Evolutionary conservation across 2,329 filamentous ascomycete species (phyloP), one percentile per base, ranked within the genome.

Genomic region (Diaporthe vaccinii): DNA sequence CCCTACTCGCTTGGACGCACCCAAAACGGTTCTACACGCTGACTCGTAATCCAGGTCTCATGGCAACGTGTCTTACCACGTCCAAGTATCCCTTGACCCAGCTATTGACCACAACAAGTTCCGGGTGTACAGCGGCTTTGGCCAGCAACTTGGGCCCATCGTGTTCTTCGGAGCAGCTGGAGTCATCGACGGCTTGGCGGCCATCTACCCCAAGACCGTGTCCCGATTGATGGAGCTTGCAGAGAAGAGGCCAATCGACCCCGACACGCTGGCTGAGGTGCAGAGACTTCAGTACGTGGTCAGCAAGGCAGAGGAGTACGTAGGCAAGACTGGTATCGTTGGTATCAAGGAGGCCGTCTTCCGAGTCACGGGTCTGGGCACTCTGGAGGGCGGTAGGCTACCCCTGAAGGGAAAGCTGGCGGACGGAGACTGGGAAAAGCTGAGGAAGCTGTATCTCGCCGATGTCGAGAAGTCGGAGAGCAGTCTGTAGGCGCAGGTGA

Each of bases 171-270:
- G 91, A 62, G 90, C 90, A 22, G 91, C 89, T 9, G 92, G 91
- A 22, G 91, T 91, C 34, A 93, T 93, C 75, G 92, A 93, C 76
- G 92, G 91, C 22, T 85, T 93, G 31, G 91, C 91, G 2, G 91
- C 89, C 17, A 89, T 92, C 80, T 93, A 90, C 80, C 92, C 92
- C 22, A 90, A 90, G 80, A 89, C 90, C 0, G 88, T 93, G 1
- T 88, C 91, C 22, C 83, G 86, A 20, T 84, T 93, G 4, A 92
- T 90, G 83, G 83, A 86, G 25, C 83, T 92, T 14, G 80, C 82
- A 17, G 78, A 81, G 17, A 81, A 82, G 74, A 80, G 80, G 20
- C 80, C 82, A 6, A 76, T 75, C 14, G 70, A 74, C 1, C 75
- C 72, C 0, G 77, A 84, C 71, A 80, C 82, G 14, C 84, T 89